These are phyloP conservation scores for Seiridium cupressi DNA, from an alignment of 2,329 filamentous ascomycete genomes.

Conservation along the genomic window DNA sequence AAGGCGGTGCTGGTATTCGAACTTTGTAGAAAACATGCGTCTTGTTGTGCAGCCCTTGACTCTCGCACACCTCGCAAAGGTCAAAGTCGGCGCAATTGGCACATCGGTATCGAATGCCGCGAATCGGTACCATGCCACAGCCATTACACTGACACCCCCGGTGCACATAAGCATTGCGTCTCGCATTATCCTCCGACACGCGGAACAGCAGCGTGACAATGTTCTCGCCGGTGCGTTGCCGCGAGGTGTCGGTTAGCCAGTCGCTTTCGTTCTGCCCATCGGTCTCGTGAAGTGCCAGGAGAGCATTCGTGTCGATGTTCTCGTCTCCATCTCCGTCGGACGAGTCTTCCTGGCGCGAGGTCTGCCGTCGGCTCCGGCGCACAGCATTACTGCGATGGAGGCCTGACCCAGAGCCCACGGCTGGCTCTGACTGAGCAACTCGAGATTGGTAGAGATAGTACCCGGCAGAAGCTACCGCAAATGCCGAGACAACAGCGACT, in stretches of 20 bases:
- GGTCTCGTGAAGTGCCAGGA: constrained; percentile 28
- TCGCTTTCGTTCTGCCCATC: constrained; percentile 35
- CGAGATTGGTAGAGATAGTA: constrained; percentile 55
- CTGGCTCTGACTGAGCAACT: constrained; percentile 19
- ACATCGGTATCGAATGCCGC: constrained; percentile 89
- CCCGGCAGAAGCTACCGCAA: constrained; percentile 54
- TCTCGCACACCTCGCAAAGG: constrained; percentile 90
- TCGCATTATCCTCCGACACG: constrained; percentile 90
- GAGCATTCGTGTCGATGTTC: constrained; percentile 33
- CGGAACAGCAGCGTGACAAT: constrained; percentile 84
- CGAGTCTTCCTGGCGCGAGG: constrained; percentile 30
- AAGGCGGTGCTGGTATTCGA: constrained; percentile 80
- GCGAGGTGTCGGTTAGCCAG: constrained; percentile 50
- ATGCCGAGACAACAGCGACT: constrained; percentile 53
- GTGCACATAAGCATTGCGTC: constrained; percentile 85
- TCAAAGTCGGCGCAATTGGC: constrained; percentile 96
- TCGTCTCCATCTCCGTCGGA: constrained; percentile 44
- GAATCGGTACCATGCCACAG: constrained; percentile 84
- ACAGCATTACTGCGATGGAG: constrained; percentile 69
- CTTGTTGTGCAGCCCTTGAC: constrained; percentile 73
- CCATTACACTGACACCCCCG: constrained; percentile 89
- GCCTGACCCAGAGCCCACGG: constrained; percentile 25
- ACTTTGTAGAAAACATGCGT: constrained; percentile 98
- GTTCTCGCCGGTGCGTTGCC: constrained; percentile 66
- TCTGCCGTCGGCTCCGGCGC: constrained; percentile 45